These are phyloP conservation scores for Xylaria curta DNA, from an alignment of 495 filamentous ascomycete genomes.

Conservation along the genomic window DNA sequence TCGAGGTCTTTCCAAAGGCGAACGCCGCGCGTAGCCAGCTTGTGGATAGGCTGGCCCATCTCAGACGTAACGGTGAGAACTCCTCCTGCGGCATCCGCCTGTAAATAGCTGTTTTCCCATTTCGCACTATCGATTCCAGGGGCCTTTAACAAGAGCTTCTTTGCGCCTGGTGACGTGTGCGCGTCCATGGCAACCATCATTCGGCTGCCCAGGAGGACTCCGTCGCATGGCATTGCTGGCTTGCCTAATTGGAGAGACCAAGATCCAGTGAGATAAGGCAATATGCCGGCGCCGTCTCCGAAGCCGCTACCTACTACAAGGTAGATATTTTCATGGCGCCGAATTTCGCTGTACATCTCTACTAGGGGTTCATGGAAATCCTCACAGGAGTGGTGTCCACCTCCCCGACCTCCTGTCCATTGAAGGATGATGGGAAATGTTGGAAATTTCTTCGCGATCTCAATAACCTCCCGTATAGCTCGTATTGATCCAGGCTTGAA, in stretches of 20 bases:
- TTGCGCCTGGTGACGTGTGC: slow-evolving; percentile 77
- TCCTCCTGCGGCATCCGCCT: slow-evolving; percentile 73
- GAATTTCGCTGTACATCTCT: slow-evolving; percentile 74
- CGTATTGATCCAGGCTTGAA: slow-evolving; percentile 82
- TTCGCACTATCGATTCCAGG: slow-evolving; percentile 75
- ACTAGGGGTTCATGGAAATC: slow-evolving; percentile 82
- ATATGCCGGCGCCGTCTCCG: slow-evolving; percentile 75
- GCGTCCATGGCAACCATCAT: slow-evolving; percentile 83
- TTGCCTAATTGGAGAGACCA: slow-evolving; percentile 74
- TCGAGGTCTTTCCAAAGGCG: slow-evolving; percentile 88
- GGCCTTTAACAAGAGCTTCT: slow-evolving; percentile 81
- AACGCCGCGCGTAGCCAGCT: slow-evolving; percentile 82
- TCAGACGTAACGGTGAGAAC: slow-evolving; percentile 84
- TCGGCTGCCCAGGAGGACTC: slow-evolving; percentile 74
- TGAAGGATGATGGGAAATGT: slow-evolving; percentile 76
- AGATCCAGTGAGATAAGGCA: slow-evolving; percentile 74
- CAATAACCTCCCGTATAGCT: slow-evolving; percentile 75
- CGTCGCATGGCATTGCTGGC: slow-evolving; percentile 81
- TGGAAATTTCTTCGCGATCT: slow-evolving; percentile 77
- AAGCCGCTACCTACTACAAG: slow-evolving; percentile 79
- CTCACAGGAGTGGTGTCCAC: slow-evolving; percentile 82
- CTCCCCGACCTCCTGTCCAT: slow-evolving; percentile 81
- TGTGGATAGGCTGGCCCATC: slow-evolving; percentile 91
- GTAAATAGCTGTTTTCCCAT: slow-evolving; percentile 80
- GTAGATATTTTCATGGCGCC: slow-evolving; percentile 71